Conservation (phyloP, 2,329 filamentous ascomycete genomes). For the Diaporthe caulivora region DNA sequence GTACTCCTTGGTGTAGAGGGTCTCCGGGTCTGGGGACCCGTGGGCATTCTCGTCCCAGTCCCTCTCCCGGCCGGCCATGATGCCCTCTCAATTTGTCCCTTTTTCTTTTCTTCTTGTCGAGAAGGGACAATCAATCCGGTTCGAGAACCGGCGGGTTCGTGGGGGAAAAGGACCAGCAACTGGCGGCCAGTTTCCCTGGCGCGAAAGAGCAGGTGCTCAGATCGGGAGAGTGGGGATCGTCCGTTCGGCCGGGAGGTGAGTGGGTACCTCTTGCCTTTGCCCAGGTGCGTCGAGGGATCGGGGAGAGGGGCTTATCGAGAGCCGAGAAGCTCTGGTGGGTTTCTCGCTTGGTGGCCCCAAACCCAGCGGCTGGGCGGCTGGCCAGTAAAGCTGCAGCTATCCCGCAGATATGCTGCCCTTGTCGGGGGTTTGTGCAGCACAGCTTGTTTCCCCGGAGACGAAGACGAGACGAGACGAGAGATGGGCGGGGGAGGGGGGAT, state of each 20-base stretch:
- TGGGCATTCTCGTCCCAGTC: constrained; percentile 52
- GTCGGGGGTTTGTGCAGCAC: neutral
- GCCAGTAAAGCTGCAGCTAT: constrained; percentile 28
- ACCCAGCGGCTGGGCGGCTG: constrained; percentile 11
- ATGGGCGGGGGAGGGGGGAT: too few relatives aligned
- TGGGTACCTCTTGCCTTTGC: neutral
- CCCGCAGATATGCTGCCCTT: neutral
- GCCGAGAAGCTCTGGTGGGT: constrained; percentile 15
- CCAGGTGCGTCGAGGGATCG: constrained; percentile 3
- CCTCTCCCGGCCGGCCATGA: constrained; percentile 63
- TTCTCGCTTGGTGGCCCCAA: constrained; percentile 13
- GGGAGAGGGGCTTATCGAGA: constrained; percentile 26
- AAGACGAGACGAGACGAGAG: constrained; percentile 29
- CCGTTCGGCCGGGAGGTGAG: constrained; percentile 14
- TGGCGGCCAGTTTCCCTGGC: neutral
- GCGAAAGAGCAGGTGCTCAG: constrained; percentile 10
- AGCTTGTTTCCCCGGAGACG: constrained; percentile 17
- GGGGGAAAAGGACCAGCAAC: neutral
- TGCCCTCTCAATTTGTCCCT: constrained; percentile 26
- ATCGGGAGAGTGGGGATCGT: constrained; percentile 25
- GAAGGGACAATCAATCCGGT: neutral
- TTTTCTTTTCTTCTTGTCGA: neutral
- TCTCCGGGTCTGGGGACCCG: constrained; percentile 83
- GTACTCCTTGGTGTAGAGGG: constrained; percentile 92
- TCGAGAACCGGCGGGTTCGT: neutral